Conservation (phyloP, 306 rosid species). For the Pyrus communis region DNA sequence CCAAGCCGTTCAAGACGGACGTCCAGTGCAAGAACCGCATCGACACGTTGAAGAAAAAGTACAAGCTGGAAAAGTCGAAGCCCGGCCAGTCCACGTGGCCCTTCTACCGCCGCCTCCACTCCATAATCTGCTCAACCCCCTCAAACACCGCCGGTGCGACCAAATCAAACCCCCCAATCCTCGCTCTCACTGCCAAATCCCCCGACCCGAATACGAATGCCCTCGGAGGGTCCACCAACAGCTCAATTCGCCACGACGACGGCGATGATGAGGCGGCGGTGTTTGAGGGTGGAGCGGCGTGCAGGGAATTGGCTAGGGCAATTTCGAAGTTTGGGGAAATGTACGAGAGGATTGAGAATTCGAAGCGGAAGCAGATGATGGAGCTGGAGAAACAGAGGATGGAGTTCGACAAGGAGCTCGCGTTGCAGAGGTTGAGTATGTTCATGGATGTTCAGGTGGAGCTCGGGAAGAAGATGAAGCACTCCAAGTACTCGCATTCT, state of each 20-base stretch:
- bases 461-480: slow-evolving; percentile 30
- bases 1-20: slow-evolving; percentile 27
- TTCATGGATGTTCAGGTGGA: slow-evolving; percentile 42
- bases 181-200: slow-evolving; percentile 12
- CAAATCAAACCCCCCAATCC: slow-evolving; percentile 1
- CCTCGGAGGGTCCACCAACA: slow-evolving; percentile 7
- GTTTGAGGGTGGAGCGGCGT: slow-evolving; percentile 24
- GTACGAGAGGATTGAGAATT: slow-evolving; percentile 41
- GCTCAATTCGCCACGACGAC: slow-evolving; percentile 10
- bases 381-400: slow-evolving; percentile 51
- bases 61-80: slow-evolving; percentile 38
- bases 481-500: slow-evolving; percentile 7
- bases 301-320: slow-evolving; percentile 42
- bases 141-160: not conserved
- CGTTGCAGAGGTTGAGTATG: slow-evolving; percentile 40
- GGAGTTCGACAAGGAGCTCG: slow-evolving; percentile 44
- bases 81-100: slow-evolving; percentile 33
- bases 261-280: slow-evolving; percentile 19
- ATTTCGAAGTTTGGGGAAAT: slow-evolving; percentile 37
- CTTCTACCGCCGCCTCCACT: slow-evolving; percentile 31
- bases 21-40: slow-evolving; percentile 46
- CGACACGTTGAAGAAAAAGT: slow-evolving; percentile 53
- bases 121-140: slow-evolving; percentile 18
- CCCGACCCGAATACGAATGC: not conserved
- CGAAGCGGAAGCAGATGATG: slow-evolving; percentile 29